These are phyloP conservation scores for Fusarium sp. DNA, from an alignment of 2,329 filamentous ascomycete genomes.

Conservation along the genomic window DNA sequence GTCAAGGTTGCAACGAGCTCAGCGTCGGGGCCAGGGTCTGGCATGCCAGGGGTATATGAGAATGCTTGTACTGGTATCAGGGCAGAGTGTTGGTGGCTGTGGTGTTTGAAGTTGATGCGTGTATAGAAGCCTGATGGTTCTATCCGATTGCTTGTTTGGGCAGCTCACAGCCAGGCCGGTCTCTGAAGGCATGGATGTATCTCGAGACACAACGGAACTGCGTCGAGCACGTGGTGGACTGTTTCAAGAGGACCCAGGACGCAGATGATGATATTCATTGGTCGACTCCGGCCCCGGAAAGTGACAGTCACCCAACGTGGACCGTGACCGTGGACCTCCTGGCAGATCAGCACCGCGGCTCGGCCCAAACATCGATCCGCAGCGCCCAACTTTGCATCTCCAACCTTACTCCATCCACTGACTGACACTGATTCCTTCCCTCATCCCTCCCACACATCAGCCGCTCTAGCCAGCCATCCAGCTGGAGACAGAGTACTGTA, in stretches of 20 bases:
- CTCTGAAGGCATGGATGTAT: background rate
- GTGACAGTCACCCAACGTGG: constrained; percentile 32
- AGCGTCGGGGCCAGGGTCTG: constrained; percentile 18
- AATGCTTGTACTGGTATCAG: background rate
- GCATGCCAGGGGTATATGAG: constrained; percentile 9
- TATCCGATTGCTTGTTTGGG: constrained; percentile 22
- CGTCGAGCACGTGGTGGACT: constrained; percentile 33
- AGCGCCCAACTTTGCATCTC: constrained; percentile 37
- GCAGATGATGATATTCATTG: background rate
- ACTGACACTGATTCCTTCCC: constrained; percentile 29
- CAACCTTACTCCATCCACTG: constrained; percentile 39
- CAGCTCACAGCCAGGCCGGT: background rate
- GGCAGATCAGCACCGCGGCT: constrained; percentile 38
- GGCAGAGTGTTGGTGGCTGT: constrained; percentile 15
- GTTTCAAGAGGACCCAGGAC: constrained; percentile 26
- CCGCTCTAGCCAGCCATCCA: constrained; percentile 5
- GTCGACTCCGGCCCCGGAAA: constrained; percentile 14
- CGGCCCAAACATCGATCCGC: constrained; percentile 40
- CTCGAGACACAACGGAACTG: background rate
- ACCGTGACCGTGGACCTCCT: constrained; percentile 22
- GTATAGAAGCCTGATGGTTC: constrained; percentile 16
- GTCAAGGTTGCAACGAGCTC: constrained; percentile 20
- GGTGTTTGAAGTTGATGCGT: constrained; percentile 9
- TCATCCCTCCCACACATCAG: constrained; percentile 17
- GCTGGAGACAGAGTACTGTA: background rate